Evolutionary conservation across 2,329 filamentous ascomycete genomes (phyloP), one percentile per base, ranked within the genome.

Genomic region (Alternaria ethzedia): DNA sequence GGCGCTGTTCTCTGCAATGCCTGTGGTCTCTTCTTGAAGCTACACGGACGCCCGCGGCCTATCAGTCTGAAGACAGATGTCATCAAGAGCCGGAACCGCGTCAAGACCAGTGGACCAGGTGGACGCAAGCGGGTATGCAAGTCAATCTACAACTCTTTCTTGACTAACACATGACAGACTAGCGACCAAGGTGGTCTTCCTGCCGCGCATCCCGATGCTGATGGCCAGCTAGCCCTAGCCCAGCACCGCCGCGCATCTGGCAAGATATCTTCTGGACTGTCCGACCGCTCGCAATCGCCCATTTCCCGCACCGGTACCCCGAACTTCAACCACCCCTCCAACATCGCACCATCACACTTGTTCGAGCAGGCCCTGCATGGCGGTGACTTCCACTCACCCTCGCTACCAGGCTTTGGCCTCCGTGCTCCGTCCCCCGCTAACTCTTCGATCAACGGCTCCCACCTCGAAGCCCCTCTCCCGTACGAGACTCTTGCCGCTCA

Each of bases 31-130:
- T 99, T 98, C 82, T 87, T 98, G 75, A 99, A 99, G 86, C 87
- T 99, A 71, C 96, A 99, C 80, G 94, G 94, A 68, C 91, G 94
- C 25, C 89, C 96, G 64, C 90, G 96, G 60, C 96, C 96, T 71
- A 97, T 97, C 80, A 97, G 93, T 73, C 87, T 99, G 74, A 99
- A 99, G 86, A 98, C 96, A 52, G 96, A 99, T 85, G 95, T 98
- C 71, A 99, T 99, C 84, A 99, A 99, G 86, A 97, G 94, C 84
- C 93, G 96, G 76, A 99, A 99, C 83, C 90, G 96, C 69, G 95
- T 98, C 73, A 98, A 98, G 86, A 96, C 94, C 57, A 88, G 91
- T 9, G 92, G 85, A 3, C 87, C 94, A 74, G 88, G 92, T 67
- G 89, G 90, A 50, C 91, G 93, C 75, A 94, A 94, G 82, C 97